Conservation (phyloP, 768 basidiomycete genomes). For the Aureoboletus auriporus region DNA sequence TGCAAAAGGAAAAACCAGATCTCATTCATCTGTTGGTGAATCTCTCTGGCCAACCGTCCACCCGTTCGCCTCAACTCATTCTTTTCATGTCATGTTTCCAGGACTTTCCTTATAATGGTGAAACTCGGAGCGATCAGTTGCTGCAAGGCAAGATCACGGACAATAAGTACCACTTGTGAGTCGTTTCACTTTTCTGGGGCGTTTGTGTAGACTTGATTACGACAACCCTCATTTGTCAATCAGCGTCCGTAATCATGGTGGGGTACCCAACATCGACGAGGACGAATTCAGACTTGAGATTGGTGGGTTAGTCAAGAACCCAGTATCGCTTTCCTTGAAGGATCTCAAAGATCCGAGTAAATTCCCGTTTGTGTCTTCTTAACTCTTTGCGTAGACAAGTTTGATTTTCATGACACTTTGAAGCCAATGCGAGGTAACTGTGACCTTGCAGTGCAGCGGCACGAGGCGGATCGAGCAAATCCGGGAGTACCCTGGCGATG, state of each 20-base stretch:
- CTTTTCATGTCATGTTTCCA: neutral
- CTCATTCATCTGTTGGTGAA: constrained; percentile 42
- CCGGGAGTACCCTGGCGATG: constrained; percentile 48
- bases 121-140: constrained; percentile 42
- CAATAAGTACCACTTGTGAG: constrained; percentile 48
- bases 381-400: neutral
- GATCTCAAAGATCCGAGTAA: constrained; percentile 45
- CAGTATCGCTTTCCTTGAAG: constrained; percentile 41
- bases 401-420: neutral
- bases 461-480: constrained; percentile 53
- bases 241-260: constrained; percentile 53
- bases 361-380: constrained; percentile 38
- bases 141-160: constrained; percentile 44
- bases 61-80: too few species aligned
- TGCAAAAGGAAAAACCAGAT: constrained; percentile 48
- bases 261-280: constrained; percentile 46
- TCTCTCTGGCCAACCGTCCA: neutral
- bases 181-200: neutral
- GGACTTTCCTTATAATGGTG: constrained; percentile 56
- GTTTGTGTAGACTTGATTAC: too few species aligned
- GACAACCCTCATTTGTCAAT: neutral
- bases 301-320: constrained; percentile 45
- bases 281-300: constrained; percentile 48
- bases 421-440: constrained; percentile 46
- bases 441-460: constrained; percentile 54